A percentile compares a stretch with the other conserved stretches of the same genome.
These are phyloP conservation scores for Sporobolomyces pararoseus DNA, from an alignment of 768 basidiomycete species.

Conservation along the genomic window DNA sequence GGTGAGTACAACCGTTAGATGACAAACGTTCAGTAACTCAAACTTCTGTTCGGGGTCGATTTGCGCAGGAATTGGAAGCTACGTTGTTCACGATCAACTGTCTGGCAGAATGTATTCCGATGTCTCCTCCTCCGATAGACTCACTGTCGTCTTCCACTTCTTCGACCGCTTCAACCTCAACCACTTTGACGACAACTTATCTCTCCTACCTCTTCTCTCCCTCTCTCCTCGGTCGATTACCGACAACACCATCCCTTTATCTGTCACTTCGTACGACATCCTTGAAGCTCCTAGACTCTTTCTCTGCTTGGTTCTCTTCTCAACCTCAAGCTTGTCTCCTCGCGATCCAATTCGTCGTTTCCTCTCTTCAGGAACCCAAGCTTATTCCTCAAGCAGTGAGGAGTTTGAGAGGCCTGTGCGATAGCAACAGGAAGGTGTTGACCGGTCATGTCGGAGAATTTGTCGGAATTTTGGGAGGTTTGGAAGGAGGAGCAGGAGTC, in stretches of 20 bases:
- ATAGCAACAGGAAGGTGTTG: slow-evolving; percentile 50
- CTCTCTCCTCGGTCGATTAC: slow-evolving; percentile 62
- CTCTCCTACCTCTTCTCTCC: slow-evolving; percentile 59
- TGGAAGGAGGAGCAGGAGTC: slow-evolving; percentile 47
- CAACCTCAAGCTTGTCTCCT: slow-evolving; percentile 51
- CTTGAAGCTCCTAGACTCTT: slow-evolving; percentile 50
- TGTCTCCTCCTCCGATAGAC: slow-evolving; percentile 44
- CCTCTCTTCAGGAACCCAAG: slow-evolving; percentile 45
- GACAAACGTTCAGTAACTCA: no score
- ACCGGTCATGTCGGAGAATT: slow-evolving; percentile 51
- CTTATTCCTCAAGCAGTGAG: slow-evolving; percentile 49
- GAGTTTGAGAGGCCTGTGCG: slow-evolving; percentile 51
- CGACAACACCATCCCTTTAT: slow-evolving; percentile 58
- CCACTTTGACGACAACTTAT: slow-evolving; percentile 58
- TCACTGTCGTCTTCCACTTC: slow-evolving; percentile 34
- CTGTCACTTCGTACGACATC: slow-evolving; percentile 55
- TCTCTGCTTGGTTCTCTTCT: slow-evolving; percentile 36
- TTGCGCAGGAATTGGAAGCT: slow-evolving; percentile 52
- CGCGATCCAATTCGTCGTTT: slow-evolving; percentile 50
- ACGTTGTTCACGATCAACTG: slow-evolving; percentile 50
- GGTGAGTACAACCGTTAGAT: neutral
- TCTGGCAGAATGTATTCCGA: slow-evolving; percentile 51
- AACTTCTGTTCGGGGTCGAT: no score
- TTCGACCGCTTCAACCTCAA: slow-evolving; percentile 47
- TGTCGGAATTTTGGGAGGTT: slow-evolving; percentile 50